Conservation (phyloP, 345 rosid species). For the Atalantia buxifolia region DNA sequence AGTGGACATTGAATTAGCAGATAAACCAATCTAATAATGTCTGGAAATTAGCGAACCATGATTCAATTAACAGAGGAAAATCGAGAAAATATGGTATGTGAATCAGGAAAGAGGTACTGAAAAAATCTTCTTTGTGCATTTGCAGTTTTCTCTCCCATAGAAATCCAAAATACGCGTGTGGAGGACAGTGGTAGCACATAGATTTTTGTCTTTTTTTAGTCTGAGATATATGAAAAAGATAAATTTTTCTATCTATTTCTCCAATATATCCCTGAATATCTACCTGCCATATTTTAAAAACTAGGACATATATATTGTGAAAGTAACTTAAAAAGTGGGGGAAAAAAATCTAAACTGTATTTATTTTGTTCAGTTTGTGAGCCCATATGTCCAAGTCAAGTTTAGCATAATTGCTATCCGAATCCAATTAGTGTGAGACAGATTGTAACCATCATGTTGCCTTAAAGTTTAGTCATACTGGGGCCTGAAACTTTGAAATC, state of each 20-base stretch:
- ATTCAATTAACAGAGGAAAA: background rate
- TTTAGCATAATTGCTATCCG: background rate
- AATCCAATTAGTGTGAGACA: background rate
- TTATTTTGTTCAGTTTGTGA: background rate
- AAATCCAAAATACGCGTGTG: background rate
- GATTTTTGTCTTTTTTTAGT: background rate
- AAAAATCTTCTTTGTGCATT: background rate
- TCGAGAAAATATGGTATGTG: background rate
- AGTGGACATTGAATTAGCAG: background rate
- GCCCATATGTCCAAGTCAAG: background rate
- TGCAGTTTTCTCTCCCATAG: background rate
- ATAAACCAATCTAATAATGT: background rate
- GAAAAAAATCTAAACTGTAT: background rate
- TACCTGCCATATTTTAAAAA: background rate
- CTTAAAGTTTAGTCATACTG: background rate
- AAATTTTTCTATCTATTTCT: background rate
- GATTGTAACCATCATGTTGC: background rate
- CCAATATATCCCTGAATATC: no score
- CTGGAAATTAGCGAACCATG: background rate
- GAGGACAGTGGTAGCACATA: background rate
- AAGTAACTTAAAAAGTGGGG: background rate
- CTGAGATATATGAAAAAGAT: background rate
- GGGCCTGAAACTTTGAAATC: background rate
- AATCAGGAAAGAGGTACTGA: background rate
- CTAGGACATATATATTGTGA: background rate